phyloP scores from a whole-genome alignment of 176 grass and related monocot species.

The Oryza glumipatula region DNA sequence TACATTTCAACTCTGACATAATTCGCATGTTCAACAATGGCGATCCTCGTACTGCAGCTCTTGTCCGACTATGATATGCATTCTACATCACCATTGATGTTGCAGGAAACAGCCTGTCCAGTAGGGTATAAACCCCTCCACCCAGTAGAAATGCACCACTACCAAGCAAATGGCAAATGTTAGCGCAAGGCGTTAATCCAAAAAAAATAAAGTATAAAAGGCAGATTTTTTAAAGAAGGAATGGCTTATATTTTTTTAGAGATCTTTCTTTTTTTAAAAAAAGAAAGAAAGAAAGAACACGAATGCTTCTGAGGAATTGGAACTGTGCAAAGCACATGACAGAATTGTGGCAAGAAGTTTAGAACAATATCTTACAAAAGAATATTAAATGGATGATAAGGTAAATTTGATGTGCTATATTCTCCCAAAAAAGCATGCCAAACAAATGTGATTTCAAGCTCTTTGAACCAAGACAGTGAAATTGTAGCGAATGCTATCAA shows the following conservation, averaged over 20 bases:
- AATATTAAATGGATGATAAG: too few relatives aligned
- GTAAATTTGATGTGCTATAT: too few relatives aligned
- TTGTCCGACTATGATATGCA: conserved; percentile 42
- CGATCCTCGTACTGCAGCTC: background rate
- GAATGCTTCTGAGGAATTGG: background rate
- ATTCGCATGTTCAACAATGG: background rate
- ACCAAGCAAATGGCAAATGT: conserved; percentile 31
- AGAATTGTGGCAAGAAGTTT: background rate
- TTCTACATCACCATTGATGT: conserved; percentile 90
- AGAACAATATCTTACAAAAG: conserved; percentile 3
- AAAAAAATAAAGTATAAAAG: background rate
- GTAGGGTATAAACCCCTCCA: conserved; percentile 80
- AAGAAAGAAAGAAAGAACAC: background rate
- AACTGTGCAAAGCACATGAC: background rate
- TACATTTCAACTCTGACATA: conserved; percentile 7
- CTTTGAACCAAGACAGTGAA: too few relatives aligned
- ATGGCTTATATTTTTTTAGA: conserved; percentile 1
- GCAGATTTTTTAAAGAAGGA: background rate
- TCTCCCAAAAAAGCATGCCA: too few relatives aligned
- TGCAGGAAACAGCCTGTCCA: conserved; percentile 77
- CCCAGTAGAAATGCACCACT: conserved; percentile 88
- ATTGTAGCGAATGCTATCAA: too few relatives aligned
- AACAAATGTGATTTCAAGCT: too few relatives aligned
- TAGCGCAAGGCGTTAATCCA: conserved; percentile 12
- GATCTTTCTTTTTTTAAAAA: background rate